phyloP scores from a whole-genome alignment of 2,329 filamentous ascomycete genomes.

The Colletotrichum musae region DNA sequence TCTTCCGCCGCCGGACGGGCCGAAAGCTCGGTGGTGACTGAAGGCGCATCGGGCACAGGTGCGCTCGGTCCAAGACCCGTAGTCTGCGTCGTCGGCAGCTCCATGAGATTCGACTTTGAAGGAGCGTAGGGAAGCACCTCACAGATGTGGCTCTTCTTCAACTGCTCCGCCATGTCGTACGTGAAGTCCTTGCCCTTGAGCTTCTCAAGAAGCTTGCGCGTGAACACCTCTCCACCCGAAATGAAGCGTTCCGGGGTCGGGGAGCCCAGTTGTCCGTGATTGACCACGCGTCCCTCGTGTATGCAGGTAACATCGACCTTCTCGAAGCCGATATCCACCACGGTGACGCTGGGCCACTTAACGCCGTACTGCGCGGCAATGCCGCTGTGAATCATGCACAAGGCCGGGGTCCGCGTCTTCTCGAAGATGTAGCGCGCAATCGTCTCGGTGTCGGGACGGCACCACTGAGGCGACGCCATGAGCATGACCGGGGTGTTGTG shows the following conservation, averaged over 20 bases:
- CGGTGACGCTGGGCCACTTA: conserved; percentile 80
- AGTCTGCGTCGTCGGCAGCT: conserved; percentile 57
- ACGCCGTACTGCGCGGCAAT: conserved; percentile 90
- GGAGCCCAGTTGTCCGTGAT: conserved; percentile 73
- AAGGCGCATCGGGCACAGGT: conserved; percentile 53
- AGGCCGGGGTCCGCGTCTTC: conserved; percentile 93
- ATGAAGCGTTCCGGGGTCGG: conserved; percentile 64
- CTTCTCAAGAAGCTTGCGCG: conserved; percentile 77
- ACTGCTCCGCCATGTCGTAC: conserved; percentile 77
- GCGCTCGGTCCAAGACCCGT: conserved; percentile 44
- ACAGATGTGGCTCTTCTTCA: conserved; percentile 77
- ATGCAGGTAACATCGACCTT: conserved; percentile 96
- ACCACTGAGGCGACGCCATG: conserved; percentile 92
- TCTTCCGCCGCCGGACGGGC: conserved; percentile 44
- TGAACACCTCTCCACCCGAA: conserved; percentile 92
- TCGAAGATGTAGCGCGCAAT: conserved; percentile 97
- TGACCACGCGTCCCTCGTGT: conserved; percentile 83
- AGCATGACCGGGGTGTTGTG: conserved; percentile 97
- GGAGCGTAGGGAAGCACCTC: conserved; percentile 74
- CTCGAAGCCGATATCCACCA: conserved; percentile 91
- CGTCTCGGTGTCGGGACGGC: conserved; percentile 85
- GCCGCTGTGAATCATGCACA: conserved; percentile 91
- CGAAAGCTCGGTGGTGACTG: conserved; percentile 50
- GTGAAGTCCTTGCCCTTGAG: conserved; percentile 73
- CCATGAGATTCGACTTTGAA: conserved; percentile 61